A percentile compares a stretch with the other conserved stretches of the same genome.
These are phyloP conservation scores for Paratrypanosoma confusum DNA, from an alignment of 208 protist species.

Conservation along the genomic window DNA sequence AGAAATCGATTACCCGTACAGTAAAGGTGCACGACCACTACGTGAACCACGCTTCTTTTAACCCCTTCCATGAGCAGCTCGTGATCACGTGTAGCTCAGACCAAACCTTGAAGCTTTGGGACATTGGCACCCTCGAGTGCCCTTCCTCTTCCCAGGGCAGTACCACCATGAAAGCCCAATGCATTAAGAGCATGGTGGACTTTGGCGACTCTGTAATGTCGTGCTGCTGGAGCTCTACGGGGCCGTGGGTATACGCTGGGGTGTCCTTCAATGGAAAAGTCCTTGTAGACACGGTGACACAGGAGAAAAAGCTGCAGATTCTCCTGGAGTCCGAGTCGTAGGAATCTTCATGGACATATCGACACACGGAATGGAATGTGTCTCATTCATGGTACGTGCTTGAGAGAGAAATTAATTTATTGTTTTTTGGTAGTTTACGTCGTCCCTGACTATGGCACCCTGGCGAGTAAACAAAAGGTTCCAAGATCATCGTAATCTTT, in stretches of 20 bases:
- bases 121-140: slow-evolving; percentile 17
- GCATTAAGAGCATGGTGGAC: slow-evolving; percentile 35
- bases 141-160: neutral
- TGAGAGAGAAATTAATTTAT: no score
- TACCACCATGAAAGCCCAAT: slow-evolving; percentile 19
- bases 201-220: slow-evolving; percentile 70
- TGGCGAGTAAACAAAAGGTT: no score
- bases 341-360: no score
- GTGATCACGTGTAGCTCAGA: slow-evolving; percentile 66
- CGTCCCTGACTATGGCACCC: no score
- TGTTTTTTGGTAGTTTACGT: no score
- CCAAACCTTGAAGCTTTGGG: slow-evolving; percentile 71
- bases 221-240: slow-evolving; percentile 63
- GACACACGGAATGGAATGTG: no score
- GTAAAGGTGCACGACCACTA: slow-evolving; percentile 62
- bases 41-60: slow-evolving; percentile 49
- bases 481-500: no score
- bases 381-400: no score
- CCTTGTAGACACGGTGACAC: slow-evolving; percentile 65
- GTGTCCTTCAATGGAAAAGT: slow-evolving; percentile 80
- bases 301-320: slow-evolving; percentile 78
- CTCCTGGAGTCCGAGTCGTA: slow-evolving; percentile 51
- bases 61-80: slow-evolving; percentile 76
- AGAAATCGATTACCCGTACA: slow-evolving; percentile 1
- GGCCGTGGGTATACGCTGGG: slow-evolving; percentile 80